Base-by-base conservation (phyloP, 257 asterid species). In the Anisodus tanguticus region DNA sequence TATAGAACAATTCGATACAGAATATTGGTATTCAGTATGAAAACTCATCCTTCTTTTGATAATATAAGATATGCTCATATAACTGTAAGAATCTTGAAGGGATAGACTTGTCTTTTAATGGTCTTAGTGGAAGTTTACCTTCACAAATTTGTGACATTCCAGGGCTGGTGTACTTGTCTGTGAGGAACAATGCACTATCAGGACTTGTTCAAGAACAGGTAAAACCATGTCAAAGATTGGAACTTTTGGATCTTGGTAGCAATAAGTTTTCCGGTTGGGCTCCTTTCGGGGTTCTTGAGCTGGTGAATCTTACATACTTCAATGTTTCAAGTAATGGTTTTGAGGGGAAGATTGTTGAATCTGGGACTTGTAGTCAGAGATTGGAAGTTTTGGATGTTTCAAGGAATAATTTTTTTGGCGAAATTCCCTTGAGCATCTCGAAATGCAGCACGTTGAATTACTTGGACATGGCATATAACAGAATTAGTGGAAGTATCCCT, bases 221-320 rank as follows among this genome's bases (percentile, higher is more conserved):
- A 49, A 90, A 92, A 1, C 72, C 81, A 13, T 94, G 99, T 82
- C 59, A 85, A 81, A 88, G 90, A 12, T 90, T 97, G 92, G 94
- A 90, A 80, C 91, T 94, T 88, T 90, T 97, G 91, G 99, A 97
- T 90, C 94, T 97, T 77, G 94, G 97, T 64, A 90, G 92, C 91
- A 95, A 95, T 87, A 54, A 80, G 87, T 95, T 95, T 85, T 84
- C 88, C 5, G 98, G 97, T 26, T 19, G 82, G 13, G 89, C 95
- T 35, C 98, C 98, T 10, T 91, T 95, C 80, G 92, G 85, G 86
- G 91, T 85, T 86, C 86, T 95, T 83, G 88, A 84, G 12, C 71
- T 86, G 22, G 63, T 85, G 49, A 95, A 92, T 59, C 85, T 97
- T 26, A 81, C 92, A 0, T 88, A 95, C 87, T 92, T 92, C 91